Evolutionary conservation across 78 protist genomes (phyloP), one percentile per base, ranked within the genome.

Genomic region (Diacronema lutheri): DNA sequence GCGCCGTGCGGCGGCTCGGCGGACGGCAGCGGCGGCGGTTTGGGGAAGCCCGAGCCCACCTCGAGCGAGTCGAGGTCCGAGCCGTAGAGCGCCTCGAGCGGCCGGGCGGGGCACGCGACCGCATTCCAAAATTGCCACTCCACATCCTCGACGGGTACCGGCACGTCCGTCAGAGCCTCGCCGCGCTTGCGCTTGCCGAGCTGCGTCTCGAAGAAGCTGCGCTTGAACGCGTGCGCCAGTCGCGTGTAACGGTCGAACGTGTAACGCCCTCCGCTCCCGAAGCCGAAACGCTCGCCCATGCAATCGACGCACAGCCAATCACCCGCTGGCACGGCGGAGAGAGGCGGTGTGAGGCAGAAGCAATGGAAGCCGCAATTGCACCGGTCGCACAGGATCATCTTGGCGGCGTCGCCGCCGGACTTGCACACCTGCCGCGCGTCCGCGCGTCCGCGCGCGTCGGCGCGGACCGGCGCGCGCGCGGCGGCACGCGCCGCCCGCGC

Each of bases 41-140:
- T 35, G 46, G 44, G 58, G 79, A 71, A 71, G 58, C 79, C 79
- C 6, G 79, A 71, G 58, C 79, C 79, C 50, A 20, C 41, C 35
- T 41, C 23, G 14, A 41, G 58, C 37, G 79, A 38, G 57, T 71
- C 79, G 23, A 71, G 58, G 21, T 71, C 79, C n/a, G 58, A 41
- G 14, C 58, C 79, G 58, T 71, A 71, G 20, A 71, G 79, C 79
- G 41, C 79, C 79, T 71, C 58, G 37, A 71, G 35, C 25, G 79
- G 79, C 26, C 9, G 23, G 35, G 41, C 57, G 5, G 79, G 58
- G 4, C 35, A 41, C 25, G 3, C 19, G 58, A 71, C 79, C 7
- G 41, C 23, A 35, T 71, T 71, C 79, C 79, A 71, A 31, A 71
- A 71, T 58, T 71, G 79, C 79, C 79, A 71, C 57, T 71, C 79